Percentiles rank a stretch among this genome's conserved stretches.
phyloP scores from a whole-genome alignment of 495 filamentous ascomycete species.

The Bathelium albidoporum region DNA sequence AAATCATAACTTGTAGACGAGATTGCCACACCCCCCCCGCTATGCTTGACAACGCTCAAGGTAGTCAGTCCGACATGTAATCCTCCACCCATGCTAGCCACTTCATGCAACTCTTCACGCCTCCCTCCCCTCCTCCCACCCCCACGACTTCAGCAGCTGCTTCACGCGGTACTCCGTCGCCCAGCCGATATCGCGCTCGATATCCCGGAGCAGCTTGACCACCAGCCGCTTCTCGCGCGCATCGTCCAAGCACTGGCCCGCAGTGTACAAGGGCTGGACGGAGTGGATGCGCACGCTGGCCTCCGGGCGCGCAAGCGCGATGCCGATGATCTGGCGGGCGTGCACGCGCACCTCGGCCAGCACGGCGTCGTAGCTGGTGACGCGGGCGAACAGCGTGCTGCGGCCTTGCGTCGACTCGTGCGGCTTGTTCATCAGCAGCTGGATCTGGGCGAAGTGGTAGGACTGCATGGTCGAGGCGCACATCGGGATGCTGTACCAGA shows the following conservation, averaged over 20 bases:
- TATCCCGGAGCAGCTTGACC: conserved; percentile 43
- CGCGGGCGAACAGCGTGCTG: conserved; percentile 37
- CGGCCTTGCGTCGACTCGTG: conserved; percentile 43
- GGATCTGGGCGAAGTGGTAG: conserved; percentile 55
- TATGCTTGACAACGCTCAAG: too few species aligned
- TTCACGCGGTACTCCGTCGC: conserved; percentile 52
- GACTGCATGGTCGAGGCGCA: conserved; percentile 55
- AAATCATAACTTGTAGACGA: too few species aligned
- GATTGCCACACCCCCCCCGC: too few species aligned
- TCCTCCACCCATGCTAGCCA: too few species aligned
- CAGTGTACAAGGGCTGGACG: conserved; percentile 52
- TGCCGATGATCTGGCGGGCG: conserved; percentile 48
- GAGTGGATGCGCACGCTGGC: conserved; percentile 48
- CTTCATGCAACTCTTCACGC: not conserved
- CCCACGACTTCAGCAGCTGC: conserved; percentile 48
- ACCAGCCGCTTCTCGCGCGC: conserved; percentile 33
- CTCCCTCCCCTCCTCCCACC: not conserved
- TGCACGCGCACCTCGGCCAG: conserved; percentile 45
- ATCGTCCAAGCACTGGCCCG: conserved; percentile 43
- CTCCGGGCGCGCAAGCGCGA: conserved; percentile 44
- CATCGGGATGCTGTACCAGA: conserved; percentile 55
- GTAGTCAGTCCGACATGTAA: too few species aligned
- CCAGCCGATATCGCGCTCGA: conserved; percentile 53
- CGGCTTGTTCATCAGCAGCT: conserved; percentile 53
- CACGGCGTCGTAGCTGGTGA: conserved; percentile 45